Conservation (phyloP, 495 filamentous ascomycete species). For the Xylaria acuta region DNA sequence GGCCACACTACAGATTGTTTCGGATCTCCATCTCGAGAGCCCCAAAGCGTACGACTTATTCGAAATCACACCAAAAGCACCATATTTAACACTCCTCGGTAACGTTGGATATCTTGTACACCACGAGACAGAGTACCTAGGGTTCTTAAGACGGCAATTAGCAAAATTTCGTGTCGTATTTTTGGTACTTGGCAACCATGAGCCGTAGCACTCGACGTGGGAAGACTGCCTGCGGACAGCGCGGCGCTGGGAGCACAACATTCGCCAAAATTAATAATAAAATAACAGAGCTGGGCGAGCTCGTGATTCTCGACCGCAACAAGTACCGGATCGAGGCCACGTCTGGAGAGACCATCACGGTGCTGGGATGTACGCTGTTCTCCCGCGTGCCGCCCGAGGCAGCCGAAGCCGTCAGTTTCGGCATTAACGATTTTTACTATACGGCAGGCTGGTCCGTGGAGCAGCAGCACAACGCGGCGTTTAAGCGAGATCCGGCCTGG, state of each 20-base stretch:
- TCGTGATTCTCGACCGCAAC: conserved; percentile 11
- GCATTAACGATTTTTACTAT: conserved; percentile 9
- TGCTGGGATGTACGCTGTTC: conserved; percentile 13
- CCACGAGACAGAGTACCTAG: neutral
- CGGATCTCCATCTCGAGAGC: conserved; percentile 15
- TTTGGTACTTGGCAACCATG: too few relatives aligned
- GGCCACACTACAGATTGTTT: too few relatives aligned
- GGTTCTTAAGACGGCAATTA: too few relatives aligned
- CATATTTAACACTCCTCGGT: neutral
- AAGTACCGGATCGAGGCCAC: conserved; percentile 5
- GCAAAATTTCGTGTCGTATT: too few relatives aligned
- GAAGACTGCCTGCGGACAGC: too few relatives aligned
- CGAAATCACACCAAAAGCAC: neutral
- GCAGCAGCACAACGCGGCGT: too few relatives aligned
- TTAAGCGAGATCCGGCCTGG: conserved; percentile 13
- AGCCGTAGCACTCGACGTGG: too few relatives aligned
- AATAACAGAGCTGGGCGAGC: too few relatives aligned
- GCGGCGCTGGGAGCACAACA: too few relatives aligned
- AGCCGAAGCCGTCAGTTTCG: neutral
- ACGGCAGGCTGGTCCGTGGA: too few relatives aligned
- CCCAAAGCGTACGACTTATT: too few relatives aligned
- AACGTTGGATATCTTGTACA: conserved; percentile 6
- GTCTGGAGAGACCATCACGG: neutral
- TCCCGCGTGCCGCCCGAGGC: neutral
- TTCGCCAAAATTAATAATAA: too few relatives aligned